These are phyloP conservation scores for Casuarina cunninghamiana DNA, from an alignment of 306 rosid species.

Conservation along the genomic window DNA sequence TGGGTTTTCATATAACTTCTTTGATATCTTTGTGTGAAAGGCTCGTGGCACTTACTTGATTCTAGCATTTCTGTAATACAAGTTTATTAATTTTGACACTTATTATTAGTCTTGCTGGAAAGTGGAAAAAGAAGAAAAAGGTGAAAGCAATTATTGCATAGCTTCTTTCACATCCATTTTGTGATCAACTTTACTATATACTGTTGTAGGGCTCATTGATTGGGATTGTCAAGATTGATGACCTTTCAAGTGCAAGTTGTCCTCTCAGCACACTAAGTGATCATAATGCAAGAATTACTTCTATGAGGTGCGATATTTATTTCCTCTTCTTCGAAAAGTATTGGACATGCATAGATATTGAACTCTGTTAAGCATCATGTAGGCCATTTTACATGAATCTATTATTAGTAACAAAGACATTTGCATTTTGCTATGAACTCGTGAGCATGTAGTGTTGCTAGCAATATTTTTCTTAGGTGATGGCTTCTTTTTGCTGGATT, in stretches of 20 bases:
- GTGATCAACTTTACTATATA: conserved; percentile 21
- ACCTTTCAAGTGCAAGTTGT: conserved; percentile 16
- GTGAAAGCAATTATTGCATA: neutral
- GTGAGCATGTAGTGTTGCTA: neutral
- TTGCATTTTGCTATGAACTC: neutral
- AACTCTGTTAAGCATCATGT: neutral
- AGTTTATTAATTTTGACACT: neutral
- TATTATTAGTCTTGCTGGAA: neutral
- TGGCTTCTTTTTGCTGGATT: neutral
- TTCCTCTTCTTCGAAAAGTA: neutral
- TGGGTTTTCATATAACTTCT: neutral
- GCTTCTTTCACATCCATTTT: conserved; percentile 7
- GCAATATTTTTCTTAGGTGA: neutral
- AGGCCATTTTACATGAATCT: neutral
- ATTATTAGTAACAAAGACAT: neutral
- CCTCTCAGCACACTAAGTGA: conserved; percentile 25
- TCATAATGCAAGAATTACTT: conserved; percentile 76
- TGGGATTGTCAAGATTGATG: conserved; percentile 30
- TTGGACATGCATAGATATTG: neutral
- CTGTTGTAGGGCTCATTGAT: conserved; percentile 57
- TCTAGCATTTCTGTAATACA: neutral
- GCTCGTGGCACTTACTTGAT: neutral
- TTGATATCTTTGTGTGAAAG: neutral
- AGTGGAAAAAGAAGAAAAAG: neutral
- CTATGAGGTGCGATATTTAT: conserved; percentile 60